Conservation (phyloP, 495 filamentous ascomycete genomes). For the Aspergillus haitiensis region DNA sequence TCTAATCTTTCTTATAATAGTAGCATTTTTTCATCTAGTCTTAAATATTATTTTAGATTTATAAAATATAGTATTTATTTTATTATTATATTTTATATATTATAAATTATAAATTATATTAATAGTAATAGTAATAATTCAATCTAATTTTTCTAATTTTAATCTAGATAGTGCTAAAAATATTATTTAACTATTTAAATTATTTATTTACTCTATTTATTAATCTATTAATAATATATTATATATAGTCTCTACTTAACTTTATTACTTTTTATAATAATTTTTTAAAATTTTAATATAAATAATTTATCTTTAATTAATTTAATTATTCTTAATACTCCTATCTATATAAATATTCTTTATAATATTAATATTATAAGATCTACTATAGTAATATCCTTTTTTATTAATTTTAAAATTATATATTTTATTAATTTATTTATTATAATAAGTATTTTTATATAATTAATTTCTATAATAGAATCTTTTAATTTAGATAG, state of each 20-base stretch:
- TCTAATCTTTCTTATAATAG: slow-evolving; percentile 1
- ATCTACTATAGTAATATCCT: slow-evolving; percentile 4
- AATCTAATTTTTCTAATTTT: neutral
- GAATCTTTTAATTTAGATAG: slow-evolving; percentile 4
- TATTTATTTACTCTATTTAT: no score
- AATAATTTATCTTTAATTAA: no score
- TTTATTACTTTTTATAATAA: no score
- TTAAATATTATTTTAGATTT: slow-evolving; percentile 6
- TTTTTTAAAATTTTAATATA: no score
- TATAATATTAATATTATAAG: no score
- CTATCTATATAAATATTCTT: no score
- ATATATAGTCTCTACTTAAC: no score
- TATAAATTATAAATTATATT: slow-evolving; percentile 12
- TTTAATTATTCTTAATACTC: no score
- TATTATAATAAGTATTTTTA: neutral
- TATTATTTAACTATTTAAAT: slow-evolving; percentile 9
- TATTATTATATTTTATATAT: slow-evolving; percentile 3
- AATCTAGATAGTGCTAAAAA: slow-evolving; percentile 8
- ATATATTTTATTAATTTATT: slow-evolving; percentile 15
- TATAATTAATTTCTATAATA: slow-evolving; percentile 2
- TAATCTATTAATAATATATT: no score
- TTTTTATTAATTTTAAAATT: slow-evolving; percentile 3
- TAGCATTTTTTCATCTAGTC: neutral
- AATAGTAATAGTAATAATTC: slow-evolving; percentile 6
- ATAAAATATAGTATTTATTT: slow-evolving; percentile 5